Conservation (phyloP, 352 stramenopile species). For the Phytophthora sojae region DNA sequence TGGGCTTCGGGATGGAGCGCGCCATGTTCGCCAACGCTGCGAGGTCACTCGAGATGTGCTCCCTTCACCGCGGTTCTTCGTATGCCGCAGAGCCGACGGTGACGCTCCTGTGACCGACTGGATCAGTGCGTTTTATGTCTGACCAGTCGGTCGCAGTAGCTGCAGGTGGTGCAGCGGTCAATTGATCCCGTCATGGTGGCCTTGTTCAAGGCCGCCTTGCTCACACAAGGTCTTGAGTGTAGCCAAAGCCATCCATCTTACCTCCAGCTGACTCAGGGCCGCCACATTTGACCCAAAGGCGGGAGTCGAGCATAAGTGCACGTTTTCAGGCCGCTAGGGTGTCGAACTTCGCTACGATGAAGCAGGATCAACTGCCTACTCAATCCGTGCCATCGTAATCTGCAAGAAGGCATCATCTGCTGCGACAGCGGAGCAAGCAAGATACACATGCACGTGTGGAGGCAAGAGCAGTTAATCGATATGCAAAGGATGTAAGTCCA, state of each 20-base stretch:
- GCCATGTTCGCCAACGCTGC: conserved; percentile 45
- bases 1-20: conserved; percentile 71
- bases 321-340: no score
- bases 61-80: conserved; percentile 29
- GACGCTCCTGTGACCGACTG: conserved; percentile 1
- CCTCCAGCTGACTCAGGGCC: no score
- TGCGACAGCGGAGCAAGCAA: background rate
- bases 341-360: no score
- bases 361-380: background rate
- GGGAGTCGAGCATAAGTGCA: no score
- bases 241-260: no score
- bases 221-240: no score
- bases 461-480: conserved; percentile 8
- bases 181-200: no score
- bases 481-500: background rate
- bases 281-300: no score
- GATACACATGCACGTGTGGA: background rate
- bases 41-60: conserved; percentile 12
- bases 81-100: conserved; percentile 2
- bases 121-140: background rate
- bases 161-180: no score
- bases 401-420: background rate
- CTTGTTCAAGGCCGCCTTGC: no score
- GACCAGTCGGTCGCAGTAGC: no score
- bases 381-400: background rate